phyloP scores from a whole-genome alignment of 257 asterid species.

The Solanum rostratum region DNA sequence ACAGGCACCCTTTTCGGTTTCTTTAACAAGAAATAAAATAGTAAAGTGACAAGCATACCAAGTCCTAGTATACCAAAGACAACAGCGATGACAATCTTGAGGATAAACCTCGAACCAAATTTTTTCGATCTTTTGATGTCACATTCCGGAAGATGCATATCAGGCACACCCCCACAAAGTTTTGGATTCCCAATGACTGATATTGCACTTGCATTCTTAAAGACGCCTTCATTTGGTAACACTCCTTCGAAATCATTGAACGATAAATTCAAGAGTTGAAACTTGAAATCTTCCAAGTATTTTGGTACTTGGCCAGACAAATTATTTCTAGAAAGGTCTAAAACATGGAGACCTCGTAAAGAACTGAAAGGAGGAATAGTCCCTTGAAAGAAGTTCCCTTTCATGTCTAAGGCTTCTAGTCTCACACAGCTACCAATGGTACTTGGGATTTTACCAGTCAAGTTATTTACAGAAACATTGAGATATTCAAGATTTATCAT shows the following conservation, averaged over 20 bases:
- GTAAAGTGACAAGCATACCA: not conserved
- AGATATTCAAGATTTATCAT: slow-evolving; percentile 5
- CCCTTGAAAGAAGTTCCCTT: slow-evolving; percentile 7
- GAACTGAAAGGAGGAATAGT: slow-evolving; percentile 10
- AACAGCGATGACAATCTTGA: not conserved
- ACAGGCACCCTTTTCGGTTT: not conserved
- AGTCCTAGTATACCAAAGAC: slow-evolving; percentile 2
- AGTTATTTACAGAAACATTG: slow-evolving; percentile 8
- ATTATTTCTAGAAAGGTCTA: slow-evolving; percentile 16
- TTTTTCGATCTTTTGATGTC: not conserved
- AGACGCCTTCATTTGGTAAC: slow-evolving; percentile 6
- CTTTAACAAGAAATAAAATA: not conserved
- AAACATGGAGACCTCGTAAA: slow-evolving; percentile 9
- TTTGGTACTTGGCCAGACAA: slow-evolving; percentile 13
- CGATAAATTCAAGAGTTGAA: slow-evolving; percentile 3
- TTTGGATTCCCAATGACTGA: not conserved
- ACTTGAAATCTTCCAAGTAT: slow-evolving; percentile 5
- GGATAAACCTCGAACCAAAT: not conserved
- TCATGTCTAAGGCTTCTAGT: slow-evolving; percentile 5
- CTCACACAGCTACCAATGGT: slow-evolving; percentile 12
- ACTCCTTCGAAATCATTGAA: slow-evolving; percentile 15
- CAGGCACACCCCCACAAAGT: slow-evolving; percentile 1
- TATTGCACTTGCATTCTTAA: slow-evolving; percentile 1
- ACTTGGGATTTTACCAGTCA: slow-evolving; percentile 7
- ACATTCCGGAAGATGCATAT: not conserved